Conservation (phyloP, 2,329 filamentous ascomycete genomes). For the Sphaerulina populicola region DNA sequence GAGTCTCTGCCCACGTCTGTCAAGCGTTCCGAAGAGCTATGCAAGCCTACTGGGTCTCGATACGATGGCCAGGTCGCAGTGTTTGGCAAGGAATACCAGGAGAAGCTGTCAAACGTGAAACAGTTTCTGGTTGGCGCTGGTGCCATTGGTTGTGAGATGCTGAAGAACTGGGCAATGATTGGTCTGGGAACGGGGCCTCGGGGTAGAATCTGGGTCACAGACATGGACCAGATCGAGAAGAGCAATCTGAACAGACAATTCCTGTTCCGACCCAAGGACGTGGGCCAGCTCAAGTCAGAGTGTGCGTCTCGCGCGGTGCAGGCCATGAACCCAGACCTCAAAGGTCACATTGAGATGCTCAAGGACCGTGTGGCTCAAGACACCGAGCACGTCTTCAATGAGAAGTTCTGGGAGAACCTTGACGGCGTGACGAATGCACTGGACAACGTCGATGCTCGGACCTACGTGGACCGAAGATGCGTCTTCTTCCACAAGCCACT, state of each 20-base stretch:
- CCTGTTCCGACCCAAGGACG: constrained; percentile 85
- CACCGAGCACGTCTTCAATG: constrained; percentile 90
- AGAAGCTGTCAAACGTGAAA: constrained; percentile 81
- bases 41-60: constrained; percentile 72
- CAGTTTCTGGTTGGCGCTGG: constrained; percentile 94
- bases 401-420: constrained; percentile 77
- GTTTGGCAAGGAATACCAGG: constrained; percentile 86
- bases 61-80: constrained; percentile 98
- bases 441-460: constrained; percentile 94
- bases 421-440: constrained; percentile 94
- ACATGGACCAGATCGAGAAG: constrained; percentile 98
- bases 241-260: constrained; percentile 98
- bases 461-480: constrained; percentile 90
- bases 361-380: constrained; percentile 86
- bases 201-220: constrained; percentile 84
- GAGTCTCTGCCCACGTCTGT: constrained; percentile 77
- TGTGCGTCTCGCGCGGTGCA: constrained; percentile 83
- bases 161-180: constrained; percentile 99
- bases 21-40: constrained; percentile 73
- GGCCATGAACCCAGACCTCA: constrained; percentile 88
- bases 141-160: constrained; percentile 96
- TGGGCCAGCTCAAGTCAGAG: constrained; percentile 94
- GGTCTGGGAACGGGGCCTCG: constrained; percentile 80
- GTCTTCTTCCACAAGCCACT: constrained; percentile 98
- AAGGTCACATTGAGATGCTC: constrained; percentile 73